phyloP scores from a whole-genome alignment of 176 grass and related monocot genomes.

The Carex pumila region DNA sequence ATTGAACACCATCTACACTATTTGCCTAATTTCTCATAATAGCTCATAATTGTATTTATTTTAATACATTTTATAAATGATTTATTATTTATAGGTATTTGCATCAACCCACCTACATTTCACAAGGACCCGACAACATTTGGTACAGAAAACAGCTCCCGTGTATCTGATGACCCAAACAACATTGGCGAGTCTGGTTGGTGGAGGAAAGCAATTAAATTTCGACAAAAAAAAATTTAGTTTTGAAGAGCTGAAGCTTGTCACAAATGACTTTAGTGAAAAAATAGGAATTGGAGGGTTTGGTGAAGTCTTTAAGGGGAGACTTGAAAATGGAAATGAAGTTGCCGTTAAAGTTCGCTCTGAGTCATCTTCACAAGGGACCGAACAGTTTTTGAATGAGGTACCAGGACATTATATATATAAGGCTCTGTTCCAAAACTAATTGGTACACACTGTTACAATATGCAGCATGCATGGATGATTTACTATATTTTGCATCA shows the following conservation, averaged over 20 bases:
- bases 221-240: slow-evolving; percentile 31
- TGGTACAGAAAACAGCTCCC: background rate
- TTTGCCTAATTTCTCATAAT: background rate
- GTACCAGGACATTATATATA: background rate
- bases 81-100: background rate
- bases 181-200: background rate
- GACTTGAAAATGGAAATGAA: slow-evolving; percentile 30
- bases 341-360: slow-evolving; percentile 45
- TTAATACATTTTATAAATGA: background rate
- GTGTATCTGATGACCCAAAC: background rate
- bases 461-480: background rate
- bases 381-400: slow-evolving; percentile 50
- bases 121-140: background rate
- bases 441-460: no score
- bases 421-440: no score
- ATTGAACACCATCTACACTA: no score
- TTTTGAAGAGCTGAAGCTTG: slow-evolving; percentile 25
- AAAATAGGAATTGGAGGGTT: slow-evolving; percentile 41
- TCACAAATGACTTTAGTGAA: slow-evolving; percentile 30
- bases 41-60: background rate
- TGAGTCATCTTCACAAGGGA: slow-evolving; percentile 30
- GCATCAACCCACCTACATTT: background rate
- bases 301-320: slow-evolving; percentile 36
- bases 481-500: background rate
- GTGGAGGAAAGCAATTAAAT: background rate